Conservation (phyloP, 2,329 filamentous ascomycete species). For the Pestalotiopsis fici region DNA sequence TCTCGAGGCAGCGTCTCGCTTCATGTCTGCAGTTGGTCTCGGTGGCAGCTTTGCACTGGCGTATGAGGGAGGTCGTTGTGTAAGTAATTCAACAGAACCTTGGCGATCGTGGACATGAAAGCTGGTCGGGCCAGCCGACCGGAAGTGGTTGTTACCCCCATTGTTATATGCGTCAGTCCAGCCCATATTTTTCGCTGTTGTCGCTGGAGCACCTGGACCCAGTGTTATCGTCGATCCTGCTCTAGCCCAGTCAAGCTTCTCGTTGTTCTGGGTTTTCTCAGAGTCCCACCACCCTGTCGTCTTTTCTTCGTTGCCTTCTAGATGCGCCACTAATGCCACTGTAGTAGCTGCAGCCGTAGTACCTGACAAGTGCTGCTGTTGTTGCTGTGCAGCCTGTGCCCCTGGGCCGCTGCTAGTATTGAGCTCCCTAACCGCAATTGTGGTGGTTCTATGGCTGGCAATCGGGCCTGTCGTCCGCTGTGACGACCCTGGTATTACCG, state of each 20-base stretch:
- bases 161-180: slow-evolving; percentile 7
- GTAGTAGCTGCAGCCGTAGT: background rate
- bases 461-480: background rate
- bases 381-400: too few species aligned
- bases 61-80: slow-evolving; percentile 8
- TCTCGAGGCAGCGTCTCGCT: slow-evolving; percentile 20
- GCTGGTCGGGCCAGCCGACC: slow-evolving; percentile 8
- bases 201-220: too few species aligned
- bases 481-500: slow-evolving; percentile 5
- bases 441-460: slow-evolving; percentile 4
- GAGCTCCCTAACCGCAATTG: slow-evolving; percentile 8
- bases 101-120: slow-evolving; percentile 12
- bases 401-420: slow-evolving; percentile 1
- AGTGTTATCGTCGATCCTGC: background rate
- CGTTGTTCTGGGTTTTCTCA: background rate
- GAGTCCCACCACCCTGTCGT: background rate
- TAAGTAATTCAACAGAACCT: slow-evolving; percentile 8
- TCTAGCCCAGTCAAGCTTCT: background rate
- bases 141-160: background rate
- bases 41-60: slow-evolving; percentile 8
- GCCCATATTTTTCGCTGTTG: slow-evolving; percentile 10
- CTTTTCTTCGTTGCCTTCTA: background rate
- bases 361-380: background rate
- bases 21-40: slow-evolving; percentile 21
- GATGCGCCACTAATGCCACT: slow-evolving; percentile 1